Evolutionary conservation across 139 green algal species (phyloP), one percentile per base, ranked within the genome.

Genomic region (Chlamydomonas sphaeroides): DNA sequence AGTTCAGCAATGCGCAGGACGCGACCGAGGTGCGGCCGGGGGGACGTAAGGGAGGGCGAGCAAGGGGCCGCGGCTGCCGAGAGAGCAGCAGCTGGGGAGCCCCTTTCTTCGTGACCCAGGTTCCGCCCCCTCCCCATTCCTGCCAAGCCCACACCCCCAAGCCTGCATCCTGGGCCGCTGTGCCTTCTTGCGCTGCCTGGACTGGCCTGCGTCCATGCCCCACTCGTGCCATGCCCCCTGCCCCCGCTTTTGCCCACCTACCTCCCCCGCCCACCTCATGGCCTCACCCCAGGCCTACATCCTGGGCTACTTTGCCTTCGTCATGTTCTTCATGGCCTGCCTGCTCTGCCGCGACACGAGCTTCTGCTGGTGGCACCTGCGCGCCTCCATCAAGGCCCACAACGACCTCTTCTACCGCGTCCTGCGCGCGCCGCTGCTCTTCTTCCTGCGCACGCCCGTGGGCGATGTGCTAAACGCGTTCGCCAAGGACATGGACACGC

Each of bases 401-500:
- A 89, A 89, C 68, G 76, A 87, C 41, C 83, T 89, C 21, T 88
- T 94, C 66, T 65, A 82, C 56, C 85, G 88, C 26, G 86, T 94
- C 57, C 89, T 94, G 73, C 57, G 75, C 56, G 83, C 83, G 28
- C 88, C 88, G 21, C 86, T 92, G 51, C 83, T 92, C 0, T 92
- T 92, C 75, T 92, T 92, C 85, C 85, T 92, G 79, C 79, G 88
- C 48, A 92, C 88, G 33, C 88, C 88, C 33, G 85, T 92, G 35
- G 88, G 88, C 5, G 85, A 92, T 70, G 85, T 92, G 38, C 83
- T 92, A 30, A 90, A 88, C 69, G 85, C 85, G 20, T 92, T 92
- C 68, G 88, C 88, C 49, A 87, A 88, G 39, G 88, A 92, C 75
- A 83, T 89, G 68, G 88, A 92, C 68, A 88, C 80, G 5, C 66